Base-by-base conservation (phyloP, 192 early-diverging fungal species). In the Haplosporangium gracile region DNA sequence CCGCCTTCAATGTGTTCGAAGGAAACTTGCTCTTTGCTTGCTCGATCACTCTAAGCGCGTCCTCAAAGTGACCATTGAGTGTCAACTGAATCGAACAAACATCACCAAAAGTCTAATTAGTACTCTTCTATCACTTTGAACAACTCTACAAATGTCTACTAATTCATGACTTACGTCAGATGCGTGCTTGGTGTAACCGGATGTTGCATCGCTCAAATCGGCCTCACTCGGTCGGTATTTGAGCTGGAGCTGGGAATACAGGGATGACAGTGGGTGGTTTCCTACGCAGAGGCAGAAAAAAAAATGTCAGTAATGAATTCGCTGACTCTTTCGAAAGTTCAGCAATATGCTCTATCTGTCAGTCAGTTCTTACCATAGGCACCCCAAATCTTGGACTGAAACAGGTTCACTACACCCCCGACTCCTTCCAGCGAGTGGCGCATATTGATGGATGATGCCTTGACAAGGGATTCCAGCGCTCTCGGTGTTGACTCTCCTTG, bases 221-320 rank as follows among this genome's bases (percentile, higher is more conserved):
- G 60, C 36, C 24, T 85, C 83, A 10, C 78, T 53, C 5, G 78
- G 70, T 16, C 43, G 73, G 49, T 76, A 85, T 18, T 80, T 42
- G 45, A 76, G 36, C 34, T 85, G 83, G n/a, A 85, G 57, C 63
- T 85, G 83, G 3, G 83, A 80, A 49, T 85, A 79, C 38, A 85
- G 32, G 0, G 78, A 79, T 5, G 83, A 85, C 57, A 85, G 45
- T 10, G 74, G 40, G 20, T 74, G 39, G 57, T 70, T 80, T 5
- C 83, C 83, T 85, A 76, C 4, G 70, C 26, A 11, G 15, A 11
- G 11, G 26, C 43, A 45, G 42, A 49, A 72, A 39, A 69, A 34
- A 77, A 45, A 16, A 24, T 42, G 36, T 60, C 8, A 76, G 34
- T n/a, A 29, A 26, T 26, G 69, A 18, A 16, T 63, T 18, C 22